Percentiles rank a stretch among this genome's conserved stretches.
Evolutionary conservation across 163 green algal species (phyloP).

Genomic region (Volvox carteri): DNA sequence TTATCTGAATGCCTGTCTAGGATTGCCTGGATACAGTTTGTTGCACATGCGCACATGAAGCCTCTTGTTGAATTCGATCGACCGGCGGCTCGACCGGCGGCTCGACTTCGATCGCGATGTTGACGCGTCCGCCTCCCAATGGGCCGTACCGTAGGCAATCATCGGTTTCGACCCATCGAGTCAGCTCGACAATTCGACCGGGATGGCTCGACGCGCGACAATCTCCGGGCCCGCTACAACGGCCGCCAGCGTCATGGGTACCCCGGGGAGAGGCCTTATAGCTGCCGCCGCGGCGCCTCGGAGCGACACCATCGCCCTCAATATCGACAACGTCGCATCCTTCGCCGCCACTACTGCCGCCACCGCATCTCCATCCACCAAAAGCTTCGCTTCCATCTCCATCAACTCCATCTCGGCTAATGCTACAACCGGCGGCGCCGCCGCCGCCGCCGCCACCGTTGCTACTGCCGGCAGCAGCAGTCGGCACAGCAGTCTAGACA

Average conservation of each 20-base stretch:
- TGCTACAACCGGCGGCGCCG: background rate
- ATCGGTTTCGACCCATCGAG: slow-evolving; percentile 49
- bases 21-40: too few relatives aligned
- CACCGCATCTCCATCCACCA: background rate
- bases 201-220: background rate
- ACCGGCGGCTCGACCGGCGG: too few relatives aligned
- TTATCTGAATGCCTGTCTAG: too few relatives aligned
- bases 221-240: background rate
- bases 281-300: slow-evolving; percentile 21
- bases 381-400: slow-evolving; percentile 3
- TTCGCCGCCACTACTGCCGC: background rate
- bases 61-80: too few relatives aligned
- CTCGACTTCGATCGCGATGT: too few relatives aligned
- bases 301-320: background rate
- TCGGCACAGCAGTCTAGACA: slow-evolving; percentile 39
- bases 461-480: slow-evolving; percentile 19
- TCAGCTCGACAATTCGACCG: background rate
- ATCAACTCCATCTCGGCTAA: background rate
- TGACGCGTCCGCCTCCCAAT: too few relatives aligned
- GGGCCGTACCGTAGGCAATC: slow-evolving; percentile 54
- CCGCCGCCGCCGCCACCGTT: background rate
- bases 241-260: background rate
- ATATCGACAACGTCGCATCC: too few relatives aligned
- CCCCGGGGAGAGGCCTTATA: slow-evolving; percentile 10
- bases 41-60: too few relatives aligned